Conservation (phyloP, 2,329 filamentous ascomycete genomes). For the Zarea fungicola region DNA sequence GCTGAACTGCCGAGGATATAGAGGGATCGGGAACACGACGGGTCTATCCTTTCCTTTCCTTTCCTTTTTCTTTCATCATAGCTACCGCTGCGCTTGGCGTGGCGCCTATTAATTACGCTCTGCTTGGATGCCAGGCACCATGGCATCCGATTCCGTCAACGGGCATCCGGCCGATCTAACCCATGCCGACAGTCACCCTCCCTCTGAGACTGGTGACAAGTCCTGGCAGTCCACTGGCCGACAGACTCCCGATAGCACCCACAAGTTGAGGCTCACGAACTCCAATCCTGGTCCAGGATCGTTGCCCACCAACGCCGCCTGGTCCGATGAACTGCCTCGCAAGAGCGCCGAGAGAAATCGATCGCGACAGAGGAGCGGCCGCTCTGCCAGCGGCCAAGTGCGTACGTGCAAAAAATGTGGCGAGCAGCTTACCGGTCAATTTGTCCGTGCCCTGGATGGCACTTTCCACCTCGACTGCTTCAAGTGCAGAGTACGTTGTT, state of each 20-base stretch:
- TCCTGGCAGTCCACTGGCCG: constrained; percentile 33
- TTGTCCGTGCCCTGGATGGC: constrained; percentile 86
- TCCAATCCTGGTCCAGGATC: constrained; percentile 29
- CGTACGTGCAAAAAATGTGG: constrained; percentile 82
- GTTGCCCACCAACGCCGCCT: constrained; percentile 22
- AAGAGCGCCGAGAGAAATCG: constrained; percentile 54
- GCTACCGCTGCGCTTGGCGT: background rate
- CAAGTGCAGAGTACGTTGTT: constrained; percentile 75
- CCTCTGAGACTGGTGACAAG: constrained; percentile 28
- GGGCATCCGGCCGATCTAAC: constrained; percentile 34
- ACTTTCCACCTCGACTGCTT: constrained; percentile 98
- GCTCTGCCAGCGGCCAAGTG: constrained; percentile 53
- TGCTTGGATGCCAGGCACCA: constrained; percentile 21
- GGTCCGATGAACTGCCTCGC: constrained; percentile 39
- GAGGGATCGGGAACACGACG: background rate
- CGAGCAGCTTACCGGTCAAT: constrained; percentile 85
- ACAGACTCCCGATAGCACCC: constrained; percentile 32
- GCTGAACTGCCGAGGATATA: background rate
- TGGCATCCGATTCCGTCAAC: constrained; percentile 45
- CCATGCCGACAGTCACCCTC: constrained; percentile 24
- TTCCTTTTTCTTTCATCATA: background rate
- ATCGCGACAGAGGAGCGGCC: constrained; percentile 48
- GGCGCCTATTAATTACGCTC: background rate
- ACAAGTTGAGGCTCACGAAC: constrained; percentile 29
- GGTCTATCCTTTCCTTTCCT: background rate